Conservation (phyloP, 331 rosid genomes). For the Acacia concinna region DNA sequence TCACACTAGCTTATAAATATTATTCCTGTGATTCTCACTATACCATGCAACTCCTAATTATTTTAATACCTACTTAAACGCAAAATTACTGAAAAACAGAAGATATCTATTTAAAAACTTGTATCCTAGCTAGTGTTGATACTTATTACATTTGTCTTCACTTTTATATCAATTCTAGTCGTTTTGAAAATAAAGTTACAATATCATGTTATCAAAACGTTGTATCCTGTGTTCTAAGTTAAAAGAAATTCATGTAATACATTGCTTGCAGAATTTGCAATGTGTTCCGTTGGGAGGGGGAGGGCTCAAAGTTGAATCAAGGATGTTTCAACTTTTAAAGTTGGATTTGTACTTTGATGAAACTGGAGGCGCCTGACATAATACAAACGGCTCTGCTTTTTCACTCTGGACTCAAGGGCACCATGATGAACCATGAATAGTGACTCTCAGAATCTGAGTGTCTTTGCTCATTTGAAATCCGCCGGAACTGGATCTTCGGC, state of each 20-base stretch:
- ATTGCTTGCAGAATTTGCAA: background rate
- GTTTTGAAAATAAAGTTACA: background rate
- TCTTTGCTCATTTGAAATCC: background rate
- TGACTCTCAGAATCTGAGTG: background rate
- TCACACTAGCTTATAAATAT: background rate
- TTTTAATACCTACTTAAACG: background rate
- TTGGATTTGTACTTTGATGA: constrained; percentile 2
- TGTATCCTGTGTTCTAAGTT: background rate
- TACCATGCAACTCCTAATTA: background rate
- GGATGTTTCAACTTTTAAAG: constrained; percentile 7
- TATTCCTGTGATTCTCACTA: background rate
- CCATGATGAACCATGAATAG: background rate
- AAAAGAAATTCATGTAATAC: background rate
- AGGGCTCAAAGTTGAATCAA: constrained; percentile 16
- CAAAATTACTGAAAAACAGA: too few species aligned
- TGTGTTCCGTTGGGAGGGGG: constrained; percentile 13
- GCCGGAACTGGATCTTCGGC: background rate
- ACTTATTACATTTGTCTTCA: background rate
- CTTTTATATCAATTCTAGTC: background rate
- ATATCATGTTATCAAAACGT: background rate
- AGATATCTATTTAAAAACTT: too few species aligned
- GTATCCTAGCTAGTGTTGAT: background rate
- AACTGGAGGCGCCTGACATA: background rate
- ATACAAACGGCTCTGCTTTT: background rate
- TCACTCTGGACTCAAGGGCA: background rate